Evolutionary conservation across 192 early-diverging fungal genomes (phyloP).

Genomic region (Coemansia sp.): DNA sequence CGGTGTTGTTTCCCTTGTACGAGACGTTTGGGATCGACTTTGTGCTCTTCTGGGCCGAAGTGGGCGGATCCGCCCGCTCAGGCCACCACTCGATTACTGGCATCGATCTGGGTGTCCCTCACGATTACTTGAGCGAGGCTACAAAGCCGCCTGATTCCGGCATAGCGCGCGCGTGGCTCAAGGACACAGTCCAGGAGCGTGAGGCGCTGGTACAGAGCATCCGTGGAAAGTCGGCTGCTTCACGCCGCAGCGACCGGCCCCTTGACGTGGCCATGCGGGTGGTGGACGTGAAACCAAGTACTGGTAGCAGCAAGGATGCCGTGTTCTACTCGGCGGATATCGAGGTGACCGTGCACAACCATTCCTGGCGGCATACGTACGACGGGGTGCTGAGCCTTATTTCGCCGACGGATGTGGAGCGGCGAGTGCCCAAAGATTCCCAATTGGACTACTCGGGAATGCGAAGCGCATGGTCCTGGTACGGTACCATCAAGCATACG

Average conservation of each 20-base stretch:
- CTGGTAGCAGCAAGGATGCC: background rate
- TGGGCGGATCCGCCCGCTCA: slow-evolving; percentile 10
- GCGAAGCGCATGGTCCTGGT: slow-evolving; percentile 39
- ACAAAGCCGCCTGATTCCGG: slow-evolving; percentile 42
- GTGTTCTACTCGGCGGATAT: slow-evolving; percentile 13
- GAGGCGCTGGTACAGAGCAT: slow-evolving; percentile 35
- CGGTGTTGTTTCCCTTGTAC: slow-evolving; percentile 74
- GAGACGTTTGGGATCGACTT: slow-evolving; percentile 86
- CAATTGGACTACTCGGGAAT: slow-evolving; percentile 24
- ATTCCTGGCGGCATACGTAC: slow-evolving; percentile 45
- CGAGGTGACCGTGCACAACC: slow-evolving; percentile 23
- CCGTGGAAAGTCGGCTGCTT: slow-evolving; percentile 2
- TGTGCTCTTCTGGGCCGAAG: slow-evolving; percentile 67
- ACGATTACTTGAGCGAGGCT: slow-evolving; percentile 58
- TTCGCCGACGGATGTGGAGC: slow-evolving; percentile 26
- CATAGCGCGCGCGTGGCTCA: slow-evolving; percentile 42
- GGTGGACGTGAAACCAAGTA: background rate
- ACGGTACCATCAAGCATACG: slow-evolving; percentile 11
- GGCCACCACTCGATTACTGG: slow-evolving; percentile 93
- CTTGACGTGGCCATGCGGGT: slow-evolving; percentile 22
- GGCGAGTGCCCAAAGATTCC: background rate
- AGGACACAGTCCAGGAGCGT: slow-evolving; percentile 35
- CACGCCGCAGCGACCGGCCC: slow-evolving; percentile 18
- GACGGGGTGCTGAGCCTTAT: slow-evolving; percentile 16
- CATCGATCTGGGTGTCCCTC: slow-evolving; percentile 78